Percentiles rank a stretch among this genome's conserved stretches.
Evolutionary conservation across 768 basidiomycete species (phyloP).

Genomic region (Trichaptum fuscoviolaceum): DNA sequence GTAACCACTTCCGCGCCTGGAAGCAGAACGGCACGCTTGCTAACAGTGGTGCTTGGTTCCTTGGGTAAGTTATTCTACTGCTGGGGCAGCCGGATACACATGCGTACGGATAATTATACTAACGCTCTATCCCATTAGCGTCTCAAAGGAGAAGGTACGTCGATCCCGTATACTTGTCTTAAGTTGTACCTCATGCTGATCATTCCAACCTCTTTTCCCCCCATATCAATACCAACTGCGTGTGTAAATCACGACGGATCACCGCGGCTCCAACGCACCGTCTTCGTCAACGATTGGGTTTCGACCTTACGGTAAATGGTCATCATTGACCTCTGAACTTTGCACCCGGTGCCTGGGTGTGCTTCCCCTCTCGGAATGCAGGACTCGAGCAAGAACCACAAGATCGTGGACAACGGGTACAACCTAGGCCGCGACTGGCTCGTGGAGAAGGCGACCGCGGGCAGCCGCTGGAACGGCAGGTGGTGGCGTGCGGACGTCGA

Average conservation of each 20-base stretch:
- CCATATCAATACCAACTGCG: background rate
- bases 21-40: slow-evolving; percentile 76
- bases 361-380: slow-evolving; percentile 11
- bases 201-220: background rate
- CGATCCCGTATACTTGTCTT: background rate
- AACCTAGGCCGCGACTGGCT: slow-evolving; percentile 78
- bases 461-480: slow-evolving; percentile 55
- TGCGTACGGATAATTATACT: background rate
- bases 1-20: slow-evolving; percentile 88
- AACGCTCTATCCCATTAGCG: slow-evolving; percentile 34
- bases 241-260: background rate
- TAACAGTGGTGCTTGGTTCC: slow-evolving; percentile 77
- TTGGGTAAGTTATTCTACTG: slow-evolving; percentile 47
- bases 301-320: background rate
- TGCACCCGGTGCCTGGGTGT: slow-evolving; percentile 8
- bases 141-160: slow-evolving; percentile 63
- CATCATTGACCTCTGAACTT: background rate
- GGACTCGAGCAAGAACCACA: slow-evolving; percentile 63
- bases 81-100: background rate
- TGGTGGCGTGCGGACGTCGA: slow-evolving; percentile 78
- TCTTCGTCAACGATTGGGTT: background rate
- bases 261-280: background rate
- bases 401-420: slow-evolving; percentile 73
- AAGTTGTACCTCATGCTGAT: background rate
- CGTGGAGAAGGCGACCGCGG: slow-evolving; percentile 58